These are phyloP conservation scores for Phaeolepiota aurea DNA, from an alignment of 768 basidiomycete genomes.

Conservation along the genomic window DNA sequence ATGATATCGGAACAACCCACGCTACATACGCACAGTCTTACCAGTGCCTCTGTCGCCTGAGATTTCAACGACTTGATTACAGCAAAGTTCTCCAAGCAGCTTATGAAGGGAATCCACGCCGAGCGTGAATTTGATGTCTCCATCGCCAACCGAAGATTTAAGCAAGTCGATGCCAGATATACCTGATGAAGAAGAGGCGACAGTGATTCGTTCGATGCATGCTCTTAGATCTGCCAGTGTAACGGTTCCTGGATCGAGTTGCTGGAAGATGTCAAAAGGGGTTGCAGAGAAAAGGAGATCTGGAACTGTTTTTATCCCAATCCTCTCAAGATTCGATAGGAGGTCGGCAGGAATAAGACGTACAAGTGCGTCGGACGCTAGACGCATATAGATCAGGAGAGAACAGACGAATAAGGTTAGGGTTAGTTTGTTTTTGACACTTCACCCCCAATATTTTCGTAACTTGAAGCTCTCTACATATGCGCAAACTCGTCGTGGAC, in stretches of 20 bases:
- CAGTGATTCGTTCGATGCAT: slow-evolving; percentile 28
- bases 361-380: slow-evolving; percentile 19
- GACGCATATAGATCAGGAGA: slow-evolving; percentile 26
- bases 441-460: neutral
- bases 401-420: slow-evolving; percentile 2
- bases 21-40: slow-evolving; percentile 49
- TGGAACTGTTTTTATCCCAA: slow-evolving; percentile 45
- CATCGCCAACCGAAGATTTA: too few relatives aligned
- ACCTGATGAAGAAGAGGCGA: slow-evolving; percentile 35
- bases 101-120: slow-evolving; percentile 98
- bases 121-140: too few relatives aligned
- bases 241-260: slow-evolving; percentile 39
- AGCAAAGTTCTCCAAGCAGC: slow-evolving; percentile 50
- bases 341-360: slow-evolving; percentile 33
- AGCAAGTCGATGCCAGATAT: slow-evolving; percentile 23
- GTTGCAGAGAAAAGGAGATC: slow-evolving; percentile 49
- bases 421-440: neutral
- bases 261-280: slow-evolving; percentile 39
- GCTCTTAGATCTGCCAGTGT: slow-evolving; percentile 39
- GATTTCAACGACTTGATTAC: slow-evolving; percentile 52
- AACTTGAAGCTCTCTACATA: neutral
- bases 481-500: too few relatives aligned
- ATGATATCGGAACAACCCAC: neutral
- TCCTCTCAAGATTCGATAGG: slow-evolving; percentile 34
- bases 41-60: slow-evolving; percentile 59